Conservation (phyloP, 2,329 filamentous ascomycete species). For the Talaromyces sp. region DNA sequence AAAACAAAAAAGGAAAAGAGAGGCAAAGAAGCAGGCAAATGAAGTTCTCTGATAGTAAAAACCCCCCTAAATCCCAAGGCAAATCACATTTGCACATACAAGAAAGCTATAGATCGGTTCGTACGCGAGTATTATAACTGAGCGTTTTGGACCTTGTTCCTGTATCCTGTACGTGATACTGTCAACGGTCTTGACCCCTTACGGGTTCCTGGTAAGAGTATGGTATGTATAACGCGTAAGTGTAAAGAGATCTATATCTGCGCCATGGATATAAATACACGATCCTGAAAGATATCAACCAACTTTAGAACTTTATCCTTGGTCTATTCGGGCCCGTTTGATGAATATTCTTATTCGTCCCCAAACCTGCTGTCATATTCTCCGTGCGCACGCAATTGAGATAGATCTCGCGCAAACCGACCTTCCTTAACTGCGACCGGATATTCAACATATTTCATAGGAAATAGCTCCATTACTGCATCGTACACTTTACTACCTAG, state of each 20-base stretch:
- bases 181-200: conserved; percentile 8
- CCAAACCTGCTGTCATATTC: too few relatives aligned
- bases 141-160: conserved; percentile 10
- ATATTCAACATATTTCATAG: too few relatives aligned
- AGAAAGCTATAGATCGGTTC: not conserved
- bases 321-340: too few relatives aligned
- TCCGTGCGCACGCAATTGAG: too few relatives aligned
- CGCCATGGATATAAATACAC: not conserved
- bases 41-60: not conserved
- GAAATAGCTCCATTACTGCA: too few relatives aligned
- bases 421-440: too few relatives aligned
- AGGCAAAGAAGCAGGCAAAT: not conserved
- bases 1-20: not conserved
- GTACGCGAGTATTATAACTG: conserved; percentile 24
- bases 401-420: too few relatives aligned
- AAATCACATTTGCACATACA: too few relatives aligned
- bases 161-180: conserved; percentile 25
- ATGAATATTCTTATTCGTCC: too few relatives aligned
- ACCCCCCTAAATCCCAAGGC: too few relatives aligned
- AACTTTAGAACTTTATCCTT: too few relatives aligned
- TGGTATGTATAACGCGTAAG: conserved; percentile 4
- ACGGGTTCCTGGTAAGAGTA: conserved; percentile 28
- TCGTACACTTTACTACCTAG: too few relatives aligned
- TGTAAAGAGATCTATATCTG: not conserved
- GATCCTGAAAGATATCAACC: not conserved